Base-by-base conservation (phyloP, 2,329 filamentous ascomycete genomes). In the Drechslerella dactyloides region DNA sequence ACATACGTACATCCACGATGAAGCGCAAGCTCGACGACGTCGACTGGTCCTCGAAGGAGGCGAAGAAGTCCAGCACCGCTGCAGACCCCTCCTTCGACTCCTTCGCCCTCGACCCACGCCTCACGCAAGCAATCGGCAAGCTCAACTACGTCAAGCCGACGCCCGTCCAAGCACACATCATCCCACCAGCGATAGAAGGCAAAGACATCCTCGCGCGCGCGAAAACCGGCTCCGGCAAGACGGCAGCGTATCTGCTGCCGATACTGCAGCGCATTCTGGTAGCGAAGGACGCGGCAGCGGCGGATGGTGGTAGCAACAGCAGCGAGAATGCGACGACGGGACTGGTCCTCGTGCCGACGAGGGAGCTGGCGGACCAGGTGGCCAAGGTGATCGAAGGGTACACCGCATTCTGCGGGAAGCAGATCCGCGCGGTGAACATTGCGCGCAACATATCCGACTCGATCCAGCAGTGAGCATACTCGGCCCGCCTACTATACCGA, bases 181-280 rank as follows among this genome's bases (percentile, higher is more conserved):
- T 99, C 73, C 94, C 94, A 1, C 81, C 97, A 40, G 91, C 91
- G 21, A 83, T 97, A 17, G 87, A 92, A 74, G 93, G 94, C 11
- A 89, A 91, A 77, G 92, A 97, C 83, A 87, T 99, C 53, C 83
- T 97, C 42, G 83, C 92, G 61, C 92, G 93, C 78, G 91, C 93
- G 40, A 96, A 93, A 80, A 97, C 94, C 3, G 94, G 94, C 11
- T 96, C 93, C 2, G 94, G 94, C 75, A 99, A 99, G 84, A 99
- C 94, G 10, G 91, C 91, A n/a, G 93, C 94, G 55, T 97, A 97
- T 79, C 83, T 96, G 5, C 84, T 99, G 46, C 94, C 94, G 1
- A 85, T 96, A n/a, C 81, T 99, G 15, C 90, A 96, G 75, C 85
- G 86, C 37, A 90, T 96, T 73, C 82, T 99, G 63, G 90, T 89